Evolutionary conservation across 2,329 filamentous ascomycete species (phyloP).

Genomic region (Leptographium wingfieldii): DNA sequence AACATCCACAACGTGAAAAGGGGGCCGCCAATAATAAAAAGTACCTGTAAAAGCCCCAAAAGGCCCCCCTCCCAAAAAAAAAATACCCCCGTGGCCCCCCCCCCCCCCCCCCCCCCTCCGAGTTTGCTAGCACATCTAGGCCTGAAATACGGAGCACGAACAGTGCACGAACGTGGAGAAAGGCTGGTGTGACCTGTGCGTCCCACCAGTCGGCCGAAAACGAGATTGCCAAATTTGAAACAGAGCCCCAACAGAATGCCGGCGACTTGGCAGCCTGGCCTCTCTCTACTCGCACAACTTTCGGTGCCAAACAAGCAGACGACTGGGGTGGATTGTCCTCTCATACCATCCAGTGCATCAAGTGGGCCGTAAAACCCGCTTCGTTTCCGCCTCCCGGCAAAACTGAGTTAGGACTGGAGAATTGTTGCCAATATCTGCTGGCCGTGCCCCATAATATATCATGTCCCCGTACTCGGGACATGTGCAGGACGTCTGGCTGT

Average conservation of each 20-base stretch:
- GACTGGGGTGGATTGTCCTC: not conserved
- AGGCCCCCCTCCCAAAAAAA: too few relatives aligned
- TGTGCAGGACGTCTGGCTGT: not conserved
- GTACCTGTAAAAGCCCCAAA: too few relatives aligned
- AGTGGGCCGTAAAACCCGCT: not conserved
- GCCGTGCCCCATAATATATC: not conserved
- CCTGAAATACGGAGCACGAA: not conserved
- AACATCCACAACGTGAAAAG: too few relatives aligned
- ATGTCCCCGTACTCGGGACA: not conserved
- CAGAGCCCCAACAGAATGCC: not conserved
- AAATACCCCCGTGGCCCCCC: too few relatives aligned
- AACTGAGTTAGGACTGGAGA: not conserved
- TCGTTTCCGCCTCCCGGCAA: not conserved
- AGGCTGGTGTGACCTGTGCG: not conserved
- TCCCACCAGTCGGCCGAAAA: not conserved
- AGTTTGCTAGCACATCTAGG: too few relatives aligned
- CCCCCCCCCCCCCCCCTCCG: too few relatives aligned
- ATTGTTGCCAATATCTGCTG: not conserved
- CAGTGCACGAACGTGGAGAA: not conserved
- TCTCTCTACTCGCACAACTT: not conserved
- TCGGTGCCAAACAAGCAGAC: too few relatives aligned
- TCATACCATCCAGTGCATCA: not conserved
- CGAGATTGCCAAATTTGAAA: slow-evolving; percentile 1
- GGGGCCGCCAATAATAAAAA: too few relatives aligned
- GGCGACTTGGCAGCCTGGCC: not conserved